Conservation (phyloP, 2,329 filamentous ascomycete genomes). For the Xylaria sp. region DNA sequence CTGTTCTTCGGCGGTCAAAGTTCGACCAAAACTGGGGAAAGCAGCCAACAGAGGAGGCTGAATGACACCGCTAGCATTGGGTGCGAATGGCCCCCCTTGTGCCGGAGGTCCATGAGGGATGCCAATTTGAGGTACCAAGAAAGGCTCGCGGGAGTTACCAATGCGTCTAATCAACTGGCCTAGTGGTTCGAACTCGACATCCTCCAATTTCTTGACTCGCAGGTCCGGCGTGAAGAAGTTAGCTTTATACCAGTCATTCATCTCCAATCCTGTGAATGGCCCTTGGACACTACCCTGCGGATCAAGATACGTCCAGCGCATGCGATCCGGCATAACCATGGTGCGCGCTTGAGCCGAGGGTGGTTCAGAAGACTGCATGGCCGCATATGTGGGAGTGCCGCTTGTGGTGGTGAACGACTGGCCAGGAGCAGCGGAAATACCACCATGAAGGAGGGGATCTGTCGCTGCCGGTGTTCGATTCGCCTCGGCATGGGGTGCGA, state of each 20-base stretch:
- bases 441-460: conserved; percentile 38
- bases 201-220: conserved; percentile 92
- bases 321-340: conserved; percentile 99
- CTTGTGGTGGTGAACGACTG: conserved; percentile 41
- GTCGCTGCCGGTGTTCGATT: conserved; percentile 43
- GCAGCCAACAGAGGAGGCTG: conserved; percentile 90
- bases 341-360: conserved; percentile 76
- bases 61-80: conserved; percentile 62
- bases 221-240: conserved; percentile 96
- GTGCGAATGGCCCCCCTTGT: conserved; percentile 54
- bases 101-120: conserved; percentile 83
- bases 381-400: conserved; percentile 41
- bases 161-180: conserved; percentile 95
- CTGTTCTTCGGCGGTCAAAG: conserved; percentile 94
- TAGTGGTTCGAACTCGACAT: conserved; percentile 90
- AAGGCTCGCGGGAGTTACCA: conserved; percentile 95
- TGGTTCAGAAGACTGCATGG: conserved; percentile 50
- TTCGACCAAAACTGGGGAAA: conserved; percentile 96
- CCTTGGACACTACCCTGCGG: conserved; percentile 91
- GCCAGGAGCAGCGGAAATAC: conserved; percentile 38
- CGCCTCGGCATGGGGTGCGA: conserved; percentile 47
- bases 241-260: conserved; percentile 99
- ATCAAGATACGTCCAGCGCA: conserved; percentile 98
- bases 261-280: conserved; percentile 94
- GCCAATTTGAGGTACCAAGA: conserved; percentile 95